Evolutionary conservation across 1,284 basidiomycete genomes (phyloP).

Genomic region (Gymnopus androsaceus): DNA sequence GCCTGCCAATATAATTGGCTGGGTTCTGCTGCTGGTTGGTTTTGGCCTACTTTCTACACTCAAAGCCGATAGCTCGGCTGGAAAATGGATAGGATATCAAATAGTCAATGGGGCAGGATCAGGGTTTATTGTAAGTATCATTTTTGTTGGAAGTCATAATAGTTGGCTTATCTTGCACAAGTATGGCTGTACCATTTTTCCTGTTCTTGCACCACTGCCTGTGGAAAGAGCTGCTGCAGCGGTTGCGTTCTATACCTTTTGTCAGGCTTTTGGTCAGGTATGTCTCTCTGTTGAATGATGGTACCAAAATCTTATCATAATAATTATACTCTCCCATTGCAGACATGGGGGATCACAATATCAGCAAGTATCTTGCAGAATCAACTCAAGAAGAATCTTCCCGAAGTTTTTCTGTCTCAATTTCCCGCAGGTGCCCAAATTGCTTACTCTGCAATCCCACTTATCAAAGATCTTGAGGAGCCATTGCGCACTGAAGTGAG

Average conservation of each 20-base stretch:
- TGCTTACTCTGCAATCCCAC: slow-evolving; percentile 34
- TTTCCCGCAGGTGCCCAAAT: slow-evolving; percentile 36
- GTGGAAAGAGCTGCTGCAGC: background rate
- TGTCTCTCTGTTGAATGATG: background rate
- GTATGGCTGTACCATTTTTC: no score
- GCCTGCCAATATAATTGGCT: slow-evolving; percentile 30
- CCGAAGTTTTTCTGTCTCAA: slow-evolving; percentile 16
- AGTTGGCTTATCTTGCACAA: no score
- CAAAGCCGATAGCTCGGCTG: slow-evolving; percentile 23
- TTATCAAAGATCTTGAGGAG: slow-evolving; percentile 12
- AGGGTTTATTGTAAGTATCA: background rate
- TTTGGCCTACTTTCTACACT: slow-evolving; percentile 30
- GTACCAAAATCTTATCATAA: no score
- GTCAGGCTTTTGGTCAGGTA: background rate
- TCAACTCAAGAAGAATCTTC: slow-evolving; percentile 16
- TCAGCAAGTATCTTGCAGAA: slow-evolving; percentile 27
- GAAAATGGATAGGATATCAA: background rate
- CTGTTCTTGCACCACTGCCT: background rate
- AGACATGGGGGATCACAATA: slow-evolving; percentile 27
- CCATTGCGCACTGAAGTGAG: slow-evolving; percentile 34
- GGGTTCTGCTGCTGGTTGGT: slow-evolving; percentile 28
- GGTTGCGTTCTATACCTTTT: background rate
- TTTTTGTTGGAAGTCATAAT: no score
- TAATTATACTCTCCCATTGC: background rate
- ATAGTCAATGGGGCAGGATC: background rate